Base-by-base conservation (phyloP, 768 basidiomycete species). In the Rickenella mellea region DNA sequence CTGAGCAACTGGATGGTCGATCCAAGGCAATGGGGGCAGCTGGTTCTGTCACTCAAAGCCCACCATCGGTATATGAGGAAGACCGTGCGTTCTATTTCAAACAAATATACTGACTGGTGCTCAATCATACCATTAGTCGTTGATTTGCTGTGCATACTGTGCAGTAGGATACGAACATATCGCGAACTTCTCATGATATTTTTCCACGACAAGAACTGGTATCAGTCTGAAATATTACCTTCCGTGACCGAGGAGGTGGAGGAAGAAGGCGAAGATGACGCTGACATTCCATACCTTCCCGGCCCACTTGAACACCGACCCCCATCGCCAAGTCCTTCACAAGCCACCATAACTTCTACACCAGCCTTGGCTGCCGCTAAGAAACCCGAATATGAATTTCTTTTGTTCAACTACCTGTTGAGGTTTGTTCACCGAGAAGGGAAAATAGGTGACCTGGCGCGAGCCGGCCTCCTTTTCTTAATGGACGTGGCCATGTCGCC, bases 401-500 rank as follows among this genome's bases (percentile, higher is more conserved):
- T 94, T 22, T 70, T 97, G 10, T 96, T 97, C 70, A 89, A 93
- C 55, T 94, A 94, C 54, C 79, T 98, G 27, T 77, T 98, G 8
- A 87, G 91, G 0, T 97, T 92, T 56, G 85, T 92, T 19, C 93
- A 97, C 57, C 76, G 92, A 43, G 93, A 97, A 66, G 91, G 90
- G 15, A 76, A 83, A 32, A 90, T 92, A 22, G 94, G 94, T 8
- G 92, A 96, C 55, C 87, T 87, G 55, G 90, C 93, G 2, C 76
- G 94, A 8, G 88, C 87, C 11, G 94, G 93, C 6, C 64, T 98
- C 12, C 65, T 94, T n/a, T 90, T 92, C 60, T 73, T 97, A 29
- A 85, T 97, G 79, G 92, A 94, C 51, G 85, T 96, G 21, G 92
- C 93, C 4, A 92, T 92, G 80, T 85, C 84, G n/a, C 78, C 87